phyloP scores from a whole-genome alignment of 805 yeast genomes.

The Scheffersomyces ergatensis region DNA sequence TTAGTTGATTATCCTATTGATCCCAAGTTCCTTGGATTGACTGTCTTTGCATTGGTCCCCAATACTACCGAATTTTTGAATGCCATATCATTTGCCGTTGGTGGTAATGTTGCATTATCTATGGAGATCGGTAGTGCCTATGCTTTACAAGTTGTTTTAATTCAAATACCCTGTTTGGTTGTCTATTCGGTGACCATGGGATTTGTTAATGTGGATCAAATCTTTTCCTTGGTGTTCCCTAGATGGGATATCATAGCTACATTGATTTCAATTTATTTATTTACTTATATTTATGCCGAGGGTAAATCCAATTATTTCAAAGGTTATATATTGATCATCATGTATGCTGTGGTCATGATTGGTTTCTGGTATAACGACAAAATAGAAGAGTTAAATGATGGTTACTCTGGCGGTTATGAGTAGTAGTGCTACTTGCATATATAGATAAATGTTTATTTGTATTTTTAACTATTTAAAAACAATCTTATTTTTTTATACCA shows the following conservation, averaged over 20 bases:
- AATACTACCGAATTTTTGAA: slow-evolving; percentile 95
- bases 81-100: slow-evolving; percentile 94
- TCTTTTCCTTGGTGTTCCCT: slow-evolving; percentile 87
- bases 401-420: slow-evolving; percentile 10
- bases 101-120: slow-evolving; percentile 93
- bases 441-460: neutral
- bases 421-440: neutral
- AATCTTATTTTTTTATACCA: no score
- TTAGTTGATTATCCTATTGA: slow-evolving; percentile 73
- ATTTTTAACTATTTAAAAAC: no score
- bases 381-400: slow-evolving; percentile 31
- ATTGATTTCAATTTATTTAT: slow-evolving; percentile 79
- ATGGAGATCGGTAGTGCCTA: slow-evolving; percentile 99
- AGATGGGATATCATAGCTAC: slow-evolving; percentile 92
- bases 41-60: slow-evolving; percentile 94
- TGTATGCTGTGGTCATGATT: slow-evolving; percentile 68
- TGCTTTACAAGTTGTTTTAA: slow-evolving; percentile 89
- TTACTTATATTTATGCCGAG: slow-evolving; percentile 92
- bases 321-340: slow-evolving; percentile 81
- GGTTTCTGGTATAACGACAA: slow-evolving; percentile 73
- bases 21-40: slow-evolving; percentile 89
- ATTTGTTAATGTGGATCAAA: slow-evolving; percentile 37
- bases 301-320: slow-evolving; percentile 96
- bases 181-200: slow-evolving; percentile 59
- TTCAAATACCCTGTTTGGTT: slow-evolving; percentile 91